Evolutionary conservation across 202 grass and related monocot species (phyloP).

Genomic region (Schoenoplectus triqueter): DNA sequence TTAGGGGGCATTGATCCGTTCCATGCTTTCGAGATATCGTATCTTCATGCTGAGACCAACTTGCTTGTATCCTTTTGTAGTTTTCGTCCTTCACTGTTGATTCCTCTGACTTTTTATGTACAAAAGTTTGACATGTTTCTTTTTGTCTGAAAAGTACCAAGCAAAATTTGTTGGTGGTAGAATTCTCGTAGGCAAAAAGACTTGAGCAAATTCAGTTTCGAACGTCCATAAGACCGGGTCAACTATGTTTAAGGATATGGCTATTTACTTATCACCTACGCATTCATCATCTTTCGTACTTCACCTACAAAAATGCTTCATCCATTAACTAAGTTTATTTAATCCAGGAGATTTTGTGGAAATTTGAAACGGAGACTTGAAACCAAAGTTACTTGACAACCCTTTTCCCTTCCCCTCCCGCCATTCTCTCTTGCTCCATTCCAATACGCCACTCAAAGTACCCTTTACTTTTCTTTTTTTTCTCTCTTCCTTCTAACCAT

Average conservation of each 20-base stretch:
- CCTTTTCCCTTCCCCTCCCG: conserved; percentile 37
- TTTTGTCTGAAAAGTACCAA: conserved; percentile 18
- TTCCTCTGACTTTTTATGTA: background rate
- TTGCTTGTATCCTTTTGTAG: background rate
- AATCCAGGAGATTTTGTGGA: background rate
- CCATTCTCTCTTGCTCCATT: conserved; percentile 40
- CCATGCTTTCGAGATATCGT: background rate
- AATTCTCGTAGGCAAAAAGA: background rate
- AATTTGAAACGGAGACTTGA: conserved; percentile 32
- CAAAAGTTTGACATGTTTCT: background rate
- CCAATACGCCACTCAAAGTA: conserved; percentile 71
- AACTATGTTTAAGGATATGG: background rate
- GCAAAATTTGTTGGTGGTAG: conserved; percentile 13
- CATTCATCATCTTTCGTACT: background rate
- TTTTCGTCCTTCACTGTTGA: background rate
- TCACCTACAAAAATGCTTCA: background rate
- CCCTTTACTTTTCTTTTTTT: conserved; percentile 8
- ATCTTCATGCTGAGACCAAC: too few relatives aligned
- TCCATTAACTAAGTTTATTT: conserved; percentile 26
- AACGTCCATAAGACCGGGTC: background rate
- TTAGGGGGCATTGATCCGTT: background rate
- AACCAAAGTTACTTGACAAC: conserved; percentile 39
- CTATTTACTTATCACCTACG: background rate
- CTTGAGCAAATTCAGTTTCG: background rate
- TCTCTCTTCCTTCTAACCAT: too few relatives aligned